Evolutionary conservation across 2,329 filamentous ascomycete species (phyloP), one percentile per base, ranked within the genome.

Genomic region (Aureobasidium vineae): DNA sequence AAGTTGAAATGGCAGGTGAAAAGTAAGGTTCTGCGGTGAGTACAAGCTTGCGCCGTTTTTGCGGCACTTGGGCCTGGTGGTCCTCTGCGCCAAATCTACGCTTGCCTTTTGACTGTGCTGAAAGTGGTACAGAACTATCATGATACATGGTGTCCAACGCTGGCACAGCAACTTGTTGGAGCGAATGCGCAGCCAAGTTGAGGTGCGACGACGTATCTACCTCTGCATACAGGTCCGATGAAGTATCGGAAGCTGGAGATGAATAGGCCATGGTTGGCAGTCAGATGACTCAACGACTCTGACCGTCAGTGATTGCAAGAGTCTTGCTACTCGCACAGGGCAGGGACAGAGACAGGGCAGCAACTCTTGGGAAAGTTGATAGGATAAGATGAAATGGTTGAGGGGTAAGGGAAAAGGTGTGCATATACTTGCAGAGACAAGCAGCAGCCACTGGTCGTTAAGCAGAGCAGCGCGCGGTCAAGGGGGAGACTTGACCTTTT

Each of bases 221-320:
- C 63, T 65, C 63, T 50, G 50, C 63, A 57, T 65, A 65, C n/a
- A 65, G 31, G 45, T 65, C 63, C 40, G 50, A 56, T 31, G 63
- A 65, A 65, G 63, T 23, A 49, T 65, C 63, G n/a, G 63, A 57
- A 26, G 59, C 43, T 43, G 59, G 59, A 63, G 59, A 63, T 21
- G 19, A 10, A 28, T 38, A 40, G 19, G 31, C 31, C 59, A 63
- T 63, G 21, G 15, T 41, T 47, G 56, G 19, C 11, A 23, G 23
- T 41, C 54, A 43, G 15, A 5, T 28, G 54, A 57, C 38, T 41
- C 21, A 19, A 8, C 54, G 31, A 41, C 13, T 50, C 41, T 11
- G 45, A 45, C 43, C 13, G 60, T 63, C 60, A 53, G 49, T 31
- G 19, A 23, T 26, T 43, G 40, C 28, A 43, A 49, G 28, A 4